Evolutionary conservation across 257 asterid species (phyloP).

Genomic region (Capsicum rhomboideum): DNA sequence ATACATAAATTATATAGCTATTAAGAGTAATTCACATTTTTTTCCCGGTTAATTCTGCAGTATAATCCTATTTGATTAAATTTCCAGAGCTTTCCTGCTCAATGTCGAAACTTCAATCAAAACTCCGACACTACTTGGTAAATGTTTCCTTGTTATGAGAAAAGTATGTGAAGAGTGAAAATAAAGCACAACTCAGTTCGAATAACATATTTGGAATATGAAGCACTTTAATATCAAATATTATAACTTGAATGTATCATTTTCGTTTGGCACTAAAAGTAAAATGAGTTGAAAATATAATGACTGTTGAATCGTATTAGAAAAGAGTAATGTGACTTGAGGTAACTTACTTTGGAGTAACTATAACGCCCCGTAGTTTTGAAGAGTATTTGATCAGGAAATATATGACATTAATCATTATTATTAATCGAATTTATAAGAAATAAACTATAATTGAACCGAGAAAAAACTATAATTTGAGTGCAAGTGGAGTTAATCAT

Average conservation of each 20-base stretch:
- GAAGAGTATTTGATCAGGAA: not conserved
- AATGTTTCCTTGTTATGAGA: not conserved
- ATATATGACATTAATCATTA: not conserved
- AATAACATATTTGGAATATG: too few relatives aligned
- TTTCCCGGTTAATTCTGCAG: not conserved
- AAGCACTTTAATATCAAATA: not conserved
- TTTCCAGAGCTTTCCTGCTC: not conserved
- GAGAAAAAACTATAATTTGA: not conserved
- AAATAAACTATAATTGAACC: too few relatives aligned
- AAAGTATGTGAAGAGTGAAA: not conserved
- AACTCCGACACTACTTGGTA: not conserved
- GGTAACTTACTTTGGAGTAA: not conserved
- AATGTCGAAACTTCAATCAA: not conserved
- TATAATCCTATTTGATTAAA: not conserved
- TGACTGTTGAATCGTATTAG: not conserved
- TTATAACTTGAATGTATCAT: not conserved
- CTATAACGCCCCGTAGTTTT: not conserved
- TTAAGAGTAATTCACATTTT: not conserved
- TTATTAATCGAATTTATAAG: not conserved
- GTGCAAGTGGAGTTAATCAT: not conserved
- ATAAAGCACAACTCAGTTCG: too few relatives aligned
- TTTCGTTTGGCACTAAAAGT: not conserved
- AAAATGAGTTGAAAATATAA: not conserved
- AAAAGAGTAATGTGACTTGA: not conserved
- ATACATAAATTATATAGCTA: not conserved